phyloP scores from a whole-genome alignment of 352 stramenopile genomes.

The Aphanomyces astaci region DNA sequence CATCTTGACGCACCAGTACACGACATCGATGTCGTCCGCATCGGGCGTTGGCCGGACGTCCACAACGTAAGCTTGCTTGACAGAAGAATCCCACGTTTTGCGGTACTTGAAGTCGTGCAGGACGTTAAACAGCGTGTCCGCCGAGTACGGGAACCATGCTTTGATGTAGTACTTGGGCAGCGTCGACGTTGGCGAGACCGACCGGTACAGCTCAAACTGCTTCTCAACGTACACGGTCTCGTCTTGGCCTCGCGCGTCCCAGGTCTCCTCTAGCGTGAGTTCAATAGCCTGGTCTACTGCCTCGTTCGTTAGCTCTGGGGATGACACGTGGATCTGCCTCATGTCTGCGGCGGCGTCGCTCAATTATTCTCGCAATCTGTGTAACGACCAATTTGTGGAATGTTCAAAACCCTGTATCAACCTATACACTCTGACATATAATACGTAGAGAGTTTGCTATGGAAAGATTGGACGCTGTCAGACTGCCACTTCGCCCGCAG shows the following conservation, averaged over 20 bases:
- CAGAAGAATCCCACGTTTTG: constrained; percentile 43
- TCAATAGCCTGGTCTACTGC: background rate
- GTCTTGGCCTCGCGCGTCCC: constrained; percentile 19
- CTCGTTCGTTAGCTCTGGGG: background rate
- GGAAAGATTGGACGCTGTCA: no score
- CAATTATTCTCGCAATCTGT: no score
- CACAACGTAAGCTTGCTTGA: constrained; percentile 40
- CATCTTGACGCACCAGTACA: constrained; percentile 50
- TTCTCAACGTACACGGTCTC: constrained; percentile 66
- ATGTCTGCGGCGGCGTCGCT: background rate
- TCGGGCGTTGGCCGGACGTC: constrained; percentile 25
- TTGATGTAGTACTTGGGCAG: constrained; percentile 64
- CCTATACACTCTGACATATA: background rate
- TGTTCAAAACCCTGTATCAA: background rate
- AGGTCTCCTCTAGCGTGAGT: background rate
- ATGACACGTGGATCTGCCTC: background rate
- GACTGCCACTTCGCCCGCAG: no score
- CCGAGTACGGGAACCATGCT: constrained; percentile 57
- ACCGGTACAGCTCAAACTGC: constrained; percentile 64
- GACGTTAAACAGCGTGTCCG: constrained; percentile 60
- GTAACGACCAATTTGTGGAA: background rate
- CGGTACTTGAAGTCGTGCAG: constrained; percentile 55
- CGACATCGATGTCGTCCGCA: constrained; percentile 42
- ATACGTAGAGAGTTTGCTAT: background rate
- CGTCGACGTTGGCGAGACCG: constrained; percentile 39